Conservation (phyloP, 805 yeast genomes). For the Candida ovalis region DNA sequence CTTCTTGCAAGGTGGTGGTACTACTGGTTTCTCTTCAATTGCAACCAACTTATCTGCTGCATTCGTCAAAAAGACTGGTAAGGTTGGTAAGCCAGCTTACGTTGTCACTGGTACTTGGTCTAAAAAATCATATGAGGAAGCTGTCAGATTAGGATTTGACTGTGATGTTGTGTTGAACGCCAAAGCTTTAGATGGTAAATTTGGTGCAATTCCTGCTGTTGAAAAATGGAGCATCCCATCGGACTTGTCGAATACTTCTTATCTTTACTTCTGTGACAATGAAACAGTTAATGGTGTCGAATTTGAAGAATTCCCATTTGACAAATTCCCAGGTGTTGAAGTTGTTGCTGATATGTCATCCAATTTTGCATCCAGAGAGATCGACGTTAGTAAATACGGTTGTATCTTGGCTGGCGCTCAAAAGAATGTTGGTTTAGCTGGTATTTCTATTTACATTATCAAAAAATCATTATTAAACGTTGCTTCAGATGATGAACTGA, state of each 20-base stretch:
- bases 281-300: conserved; percentile 97
- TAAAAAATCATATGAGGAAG: conserved; percentile 82
- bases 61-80: conserved; percentile 60
- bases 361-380: conserved; percentile 73
- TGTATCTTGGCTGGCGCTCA: conserved; percentile 97
- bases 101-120: conserved; percentile 95
- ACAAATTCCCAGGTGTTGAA: conserved; percentile 64
- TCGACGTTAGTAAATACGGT: conserved; percentile 84
- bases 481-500: conserved; percentile 59
- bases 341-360: conserved; percentile 95
- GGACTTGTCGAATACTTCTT: conserved; percentile 69
- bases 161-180: conserved; percentile 67
- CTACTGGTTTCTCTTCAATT: conserved; percentile 88
- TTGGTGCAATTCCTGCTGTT: conserved; percentile 61
- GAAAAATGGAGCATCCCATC: conserved; percentile 58
- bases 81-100: conserved; percentile 78
- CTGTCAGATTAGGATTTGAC: conserved; percentile 74
- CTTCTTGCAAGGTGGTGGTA: conserved; percentile 97
- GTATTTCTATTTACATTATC: conserved; percentile 86
- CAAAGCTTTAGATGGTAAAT: conserved; percentile 53
- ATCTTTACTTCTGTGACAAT: conserved; percentile 88
- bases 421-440: conserved; percentile 96
- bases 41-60: conserved; percentile 80
- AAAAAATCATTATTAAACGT: conserved; percentile 73
- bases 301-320: conserved; percentile 48